These are phyloP conservation scores for Colletotrichum sp. DNA, from an alignment of 2,329 filamentous ascomycete species.

Conservation along the genomic window DNA sequence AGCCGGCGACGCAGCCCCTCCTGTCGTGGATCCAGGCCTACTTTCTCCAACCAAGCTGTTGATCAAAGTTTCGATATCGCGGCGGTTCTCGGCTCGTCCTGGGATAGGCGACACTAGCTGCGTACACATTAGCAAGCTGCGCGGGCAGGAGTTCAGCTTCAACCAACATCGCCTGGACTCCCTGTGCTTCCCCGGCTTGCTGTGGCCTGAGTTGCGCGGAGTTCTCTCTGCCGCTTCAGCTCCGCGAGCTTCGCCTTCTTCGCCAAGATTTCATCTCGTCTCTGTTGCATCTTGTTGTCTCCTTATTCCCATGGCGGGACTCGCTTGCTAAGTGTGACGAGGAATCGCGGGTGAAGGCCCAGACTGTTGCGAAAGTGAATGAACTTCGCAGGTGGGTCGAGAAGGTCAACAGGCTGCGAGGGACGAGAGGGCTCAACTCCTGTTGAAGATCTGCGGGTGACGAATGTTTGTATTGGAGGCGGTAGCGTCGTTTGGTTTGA, in stretches of 20 bases:
- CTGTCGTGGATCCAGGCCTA: conserved; percentile 71
- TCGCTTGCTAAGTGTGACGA: conserved; percentile 23
- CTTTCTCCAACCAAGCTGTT: conserved; percentile 82
- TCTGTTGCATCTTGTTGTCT: conserved; percentile 69
- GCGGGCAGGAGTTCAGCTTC: conserved; percentile 10
- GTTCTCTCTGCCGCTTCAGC: conserved; percentile 89
- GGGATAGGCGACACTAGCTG: conserved; percentile 70
- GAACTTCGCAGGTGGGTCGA: background rate
- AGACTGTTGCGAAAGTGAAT: background rate
- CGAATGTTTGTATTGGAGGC: conserved; percentile 1
- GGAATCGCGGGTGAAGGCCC: background rate
- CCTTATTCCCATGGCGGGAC: conserved; percentile 54
- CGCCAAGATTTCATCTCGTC: conserved; percentile 93
- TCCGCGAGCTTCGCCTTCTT: conserved; percentile 98
- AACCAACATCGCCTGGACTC: conserved; percentile 72
- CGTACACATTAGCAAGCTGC: conserved; percentile 3
- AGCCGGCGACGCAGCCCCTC: conserved; percentile 68
- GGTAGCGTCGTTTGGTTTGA: conserved; percentile 5
- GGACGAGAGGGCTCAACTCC: background rate
- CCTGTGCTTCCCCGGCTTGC: conserved; percentile 72
- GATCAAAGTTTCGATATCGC: conserved; percentile 86
- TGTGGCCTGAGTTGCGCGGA: conserved; percentile 78
- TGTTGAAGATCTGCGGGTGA: background rate
- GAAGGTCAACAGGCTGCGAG: background rate
- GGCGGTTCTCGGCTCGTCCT: conserved; percentile 69